Evolutionary conservation across 208 protist genomes (phyloP).

Genomic region (Naegleria lovaniensis): DNA sequence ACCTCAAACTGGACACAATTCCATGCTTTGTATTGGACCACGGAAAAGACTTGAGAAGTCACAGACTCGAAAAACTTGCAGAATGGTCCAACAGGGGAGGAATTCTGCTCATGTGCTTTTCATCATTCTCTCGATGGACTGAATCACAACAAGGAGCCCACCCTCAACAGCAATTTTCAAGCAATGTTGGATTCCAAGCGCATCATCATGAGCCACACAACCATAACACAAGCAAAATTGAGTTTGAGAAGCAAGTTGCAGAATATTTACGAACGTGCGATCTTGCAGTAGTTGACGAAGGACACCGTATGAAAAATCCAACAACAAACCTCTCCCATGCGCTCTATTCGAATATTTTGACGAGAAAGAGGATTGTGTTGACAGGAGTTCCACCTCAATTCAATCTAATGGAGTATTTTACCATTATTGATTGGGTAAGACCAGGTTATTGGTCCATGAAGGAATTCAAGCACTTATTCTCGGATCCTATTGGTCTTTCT

Average conservation of each 20-base stretch:
- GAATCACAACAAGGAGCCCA: background rate
- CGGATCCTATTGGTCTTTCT: conserved; percentile 21
- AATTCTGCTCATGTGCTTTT: conserved; percentile 24
- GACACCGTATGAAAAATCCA: conserved; percentile 34
- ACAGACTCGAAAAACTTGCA: conserved; percentile 13
- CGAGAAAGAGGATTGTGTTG: conserved; percentile 56
- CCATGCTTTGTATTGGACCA: background rate
- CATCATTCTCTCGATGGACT: background rate
- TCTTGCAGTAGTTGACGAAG: conserved; percentile 39
- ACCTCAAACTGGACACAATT: background rate
- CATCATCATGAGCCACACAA: background rate
- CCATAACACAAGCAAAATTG: background rate
- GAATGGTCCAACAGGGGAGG: conserved; percentile 27
- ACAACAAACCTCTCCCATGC: background rate
- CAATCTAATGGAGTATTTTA: conserved; percentile 74
- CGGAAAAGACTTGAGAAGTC: background rate
- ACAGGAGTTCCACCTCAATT: conserved; percentile 80
- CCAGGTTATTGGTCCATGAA: conserved; percentile 23
- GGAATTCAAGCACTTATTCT: conserved; percentile 33
- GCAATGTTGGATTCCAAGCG: background rate
- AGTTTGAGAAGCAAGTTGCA: conserved; percentile 18
- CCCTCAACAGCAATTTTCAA: background rate
- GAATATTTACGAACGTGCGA: conserved; percentile 15
- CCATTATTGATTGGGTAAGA: conserved; percentile 62
- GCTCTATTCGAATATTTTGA: conserved; percentile 1